Base-by-base conservation (phyloP, 441 rosid genomes). In the Syzygium syzygioides region DNA sequence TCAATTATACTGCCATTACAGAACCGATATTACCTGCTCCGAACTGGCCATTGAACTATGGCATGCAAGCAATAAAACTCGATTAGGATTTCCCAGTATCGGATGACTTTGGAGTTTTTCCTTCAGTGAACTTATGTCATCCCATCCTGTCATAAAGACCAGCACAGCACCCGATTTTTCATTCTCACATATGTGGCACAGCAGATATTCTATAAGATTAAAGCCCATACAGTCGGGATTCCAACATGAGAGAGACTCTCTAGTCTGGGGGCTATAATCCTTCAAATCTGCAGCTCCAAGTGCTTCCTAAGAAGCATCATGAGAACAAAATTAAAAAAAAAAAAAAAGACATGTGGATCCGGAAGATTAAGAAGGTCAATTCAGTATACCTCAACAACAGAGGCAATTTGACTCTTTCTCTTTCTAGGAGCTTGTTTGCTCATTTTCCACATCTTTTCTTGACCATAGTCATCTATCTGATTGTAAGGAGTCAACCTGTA, bases 91-190 rank as follows among this genome's bases (percentile, higher is more conserved):
- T 88, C 99, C 98, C 68, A 97, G 89, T 87, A 94, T 80, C 68
- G 95, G 94, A 93, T 97, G 95, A 89, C 93, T 90, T 91, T 89
- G 95, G 71, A 96, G 95, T 91, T 97, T 96, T 66, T 97, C 99
- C 93, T 96, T 96, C 71, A 97, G 91, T 85, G 99, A 93, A 93
- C 91, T 93, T 89, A 96, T 96, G 93, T 97, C 99, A 90, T 97
- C 99, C 99, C 98, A 96, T 79, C 99, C 99, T 91, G 98, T 97
- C 98, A 97, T 93, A 91, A 97, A 97, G 88, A 97, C 96, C 60
- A 97, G 91, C 88, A 97, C 93, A 88, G 98, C 97, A 90, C 99
- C 99, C 34, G 95, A 96, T 86, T 90, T 91, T 92, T 93, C 97
- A 86, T 94, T 92, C 94, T 95, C 95, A 84, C 98, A 96, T 79